Evolutionary conservation across 1,139 yeast genomes (phyloP).

Genomic region (Debaryomyces udenii): DNA sequence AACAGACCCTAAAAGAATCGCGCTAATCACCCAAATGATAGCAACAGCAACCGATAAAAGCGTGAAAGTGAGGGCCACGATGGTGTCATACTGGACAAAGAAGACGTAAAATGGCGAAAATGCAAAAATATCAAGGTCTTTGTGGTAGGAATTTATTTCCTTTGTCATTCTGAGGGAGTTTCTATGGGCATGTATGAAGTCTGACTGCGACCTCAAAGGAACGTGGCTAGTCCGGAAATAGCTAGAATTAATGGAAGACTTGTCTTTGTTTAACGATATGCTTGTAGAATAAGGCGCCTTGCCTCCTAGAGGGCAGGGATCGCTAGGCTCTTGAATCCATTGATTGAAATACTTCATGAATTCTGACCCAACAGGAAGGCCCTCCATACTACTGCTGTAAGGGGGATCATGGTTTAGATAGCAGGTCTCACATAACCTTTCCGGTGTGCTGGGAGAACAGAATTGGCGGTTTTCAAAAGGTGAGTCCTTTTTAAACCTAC

Average conservation of each 20-base stretch:
- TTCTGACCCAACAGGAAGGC: conserved; percentile 76
- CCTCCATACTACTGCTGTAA: conserved; percentile 78
- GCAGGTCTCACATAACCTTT: conserved; percentile 75
- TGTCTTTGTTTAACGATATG: conserved; percentile 43
- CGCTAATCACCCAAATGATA: conserved; percentile 57
- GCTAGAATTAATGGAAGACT: conserved; percentile 52
- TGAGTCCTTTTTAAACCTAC: conserved; percentile 57
- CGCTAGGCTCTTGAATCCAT: conserved; percentile 87
- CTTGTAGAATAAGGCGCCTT: conserved; percentile 84
- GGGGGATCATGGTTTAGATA: conserved; percentile 55
- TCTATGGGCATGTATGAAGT: conserved; percentile 78
- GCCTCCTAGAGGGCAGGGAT: conserved; percentile 95
- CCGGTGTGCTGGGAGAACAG: conserved; percentile 71
- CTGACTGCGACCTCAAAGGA: conserved; percentile 80
- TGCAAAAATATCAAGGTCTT: conserved; percentile 68
- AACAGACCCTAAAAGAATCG: conserved; percentile 67
- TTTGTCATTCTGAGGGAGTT: conserved; percentile 71
- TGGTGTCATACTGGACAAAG: conserved; percentile 82
- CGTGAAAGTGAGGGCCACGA: conserved; percentile 57
- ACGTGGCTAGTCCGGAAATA: conserved; percentile 79
- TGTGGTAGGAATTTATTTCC: conserved; percentile 49
- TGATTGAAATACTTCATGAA: conserved; percentile 73
- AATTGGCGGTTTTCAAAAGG: conserved; percentile 37
- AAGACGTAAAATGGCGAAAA: conserved; percentile 91
- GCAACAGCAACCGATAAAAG: conserved; percentile 59